Evolutionary conservation across 225 moss, liverwort and hornwort species (phyloP), one percentile per base, ranked within the genome.

Genomic region (Physcomitrellopsis africana): DNA sequence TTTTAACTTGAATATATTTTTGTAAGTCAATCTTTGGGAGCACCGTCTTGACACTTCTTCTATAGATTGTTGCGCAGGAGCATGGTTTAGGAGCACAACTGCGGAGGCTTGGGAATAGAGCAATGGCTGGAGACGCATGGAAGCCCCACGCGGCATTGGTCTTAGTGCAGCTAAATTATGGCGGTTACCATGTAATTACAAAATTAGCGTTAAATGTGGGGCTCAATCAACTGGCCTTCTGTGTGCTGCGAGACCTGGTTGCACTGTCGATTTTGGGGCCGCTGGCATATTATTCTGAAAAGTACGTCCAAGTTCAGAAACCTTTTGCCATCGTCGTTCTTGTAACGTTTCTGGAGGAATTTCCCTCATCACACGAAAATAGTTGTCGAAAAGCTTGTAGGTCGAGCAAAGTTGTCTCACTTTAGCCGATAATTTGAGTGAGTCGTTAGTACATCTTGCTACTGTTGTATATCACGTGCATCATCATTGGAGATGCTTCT

Each of bases 131-230:
- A 76, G 85, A 84, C 51, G 52, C 77, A 24, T 94, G 92, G 94
- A 87, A 80, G 81, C 94, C 96, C 51, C 96, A 94, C 56, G 81
- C 81, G 17, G 96, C 87, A 66, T 77, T 97, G 76, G 45, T 85
- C 48, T 56, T 94, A 48, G 84, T 94, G 63, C 94, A 94, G 64
- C 72, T 94, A 23, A 84, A 79, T 71, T 97, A 97, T 62, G 96
- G 90, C 59, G 94, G 88, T 19, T 97, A 97, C 83, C 96, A 97
- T 49, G 94, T 97, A n/a, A 77, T 94, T 62, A 81, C 94, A 24
- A 92, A 88, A 80, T 43, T 94, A 76, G 96, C 96, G 16, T 83
- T 97, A 49, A 90, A 82, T 76, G 88, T 78, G 78, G 96, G 96
- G 65, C 49, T 97, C 59, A 82, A 89, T 57, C 87, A 94, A 73